Evolutionary conservation across 1,284 basidiomycete genomes (phyloP).

Genomic region (Pisolithus thermaeus): DNA sequence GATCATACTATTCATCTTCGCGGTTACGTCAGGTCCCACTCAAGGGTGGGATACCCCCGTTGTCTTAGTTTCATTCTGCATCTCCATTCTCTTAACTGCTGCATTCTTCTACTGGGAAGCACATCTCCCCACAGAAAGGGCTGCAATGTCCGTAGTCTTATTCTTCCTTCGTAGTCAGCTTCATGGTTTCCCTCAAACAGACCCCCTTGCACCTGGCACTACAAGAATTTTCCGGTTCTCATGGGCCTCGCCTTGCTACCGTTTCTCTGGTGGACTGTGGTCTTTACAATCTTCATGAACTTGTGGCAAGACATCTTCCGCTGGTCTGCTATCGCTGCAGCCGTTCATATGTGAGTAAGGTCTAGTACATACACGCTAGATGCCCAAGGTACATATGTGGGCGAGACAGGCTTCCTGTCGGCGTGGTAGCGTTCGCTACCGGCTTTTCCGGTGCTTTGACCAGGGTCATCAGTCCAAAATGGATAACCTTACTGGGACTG

Average conservation of each 20-base stretch:
- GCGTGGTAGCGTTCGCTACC: slow-evolving; percentile 30
- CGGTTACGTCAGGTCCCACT: slow-evolving; percentile 33
- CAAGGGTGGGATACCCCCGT: slow-evolving; percentile 32
- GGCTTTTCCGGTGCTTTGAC: slow-evolving; percentile 36
- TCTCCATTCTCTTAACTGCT: slow-evolving; percentile 30
- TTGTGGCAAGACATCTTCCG: slow-evolving; percentile 34
- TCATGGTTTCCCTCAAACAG: slow-evolving; percentile 12
- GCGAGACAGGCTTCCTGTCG: slow-evolving; percentile 32
- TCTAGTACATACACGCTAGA: no score
- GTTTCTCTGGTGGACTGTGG: slow-evolving; percentile 33
- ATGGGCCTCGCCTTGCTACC: slow-evolving; percentile 33
- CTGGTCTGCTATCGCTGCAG: slow-evolving; percentile 29
- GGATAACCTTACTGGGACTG: slow-evolving; percentile 39
- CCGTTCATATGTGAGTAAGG: slow-evolving; percentile 27
- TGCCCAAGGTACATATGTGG: background rate
- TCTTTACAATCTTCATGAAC: slow-evolving; percentile 27
- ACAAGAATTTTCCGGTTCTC: slow-evolving; percentile 34
- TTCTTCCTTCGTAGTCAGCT: background rate
- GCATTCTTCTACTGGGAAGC: slow-evolving; percentile 39
- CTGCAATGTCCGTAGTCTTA: slow-evolving; percentile 28
- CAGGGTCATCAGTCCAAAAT: slow-evolving; percentile 35
- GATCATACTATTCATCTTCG: slow-evolving; percentile 36
- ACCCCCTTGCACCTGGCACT: slow-evolving; percentile 36
- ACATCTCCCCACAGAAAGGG: slow-evolving; percentile 24
- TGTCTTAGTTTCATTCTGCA: slow-evolving; percentile 30